Evolutionary conservation across 495 filamentous ascomycete genomes (phyloP), one percentile per base, ranked within the genome.

Genomic region (Xylaria telfairii): DNA sequence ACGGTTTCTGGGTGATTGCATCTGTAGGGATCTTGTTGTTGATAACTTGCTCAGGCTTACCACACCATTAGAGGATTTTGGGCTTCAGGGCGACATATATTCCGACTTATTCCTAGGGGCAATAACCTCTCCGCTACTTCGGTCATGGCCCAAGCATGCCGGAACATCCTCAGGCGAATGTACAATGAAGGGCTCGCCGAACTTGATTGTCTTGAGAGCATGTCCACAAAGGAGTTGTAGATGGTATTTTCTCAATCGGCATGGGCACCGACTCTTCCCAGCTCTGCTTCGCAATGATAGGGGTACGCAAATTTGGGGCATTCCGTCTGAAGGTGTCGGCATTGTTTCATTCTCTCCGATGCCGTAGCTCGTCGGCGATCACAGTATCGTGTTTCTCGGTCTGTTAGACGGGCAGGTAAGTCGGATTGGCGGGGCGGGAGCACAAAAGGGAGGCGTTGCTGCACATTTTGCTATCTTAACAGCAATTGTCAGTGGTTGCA

Each of bases 241-340:
- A 96, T 98, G 3, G 94, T 94, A 83, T 99, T 99, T 2, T 93
- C 95, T 96, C 95, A 99, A 77, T 98, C 96, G 71, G 98, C 92
- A 71, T 93, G 85, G 15, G 91, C 89, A 71, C 95, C 95, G 66
- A 99, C 87, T 77, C 91, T 92, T 74, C 89, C 92, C 62, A 97
- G 84, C 79, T 99, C 92, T 54, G 88, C 86, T 77, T 92, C 87
- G 79, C 92, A 92, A 68, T 93, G 87, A 41, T 87, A 83, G 7
- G 96, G 89, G 78, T 99, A 92, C 69, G 95, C 92, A 74, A 99
- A 99, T 64, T 88, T 88, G 95, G 95, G 8, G 95, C 94, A 81
- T 97, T 84, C 71, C 90, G 86, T 79, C 98, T 87, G 89, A 98
- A 98, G 65, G 97, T 81, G 65, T 86, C 83, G 69, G 90, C 83